Evolutionary conservation across 129 eudicot genomes (phyloP).

Genomic region (Pittosporum tobira): DNA sequence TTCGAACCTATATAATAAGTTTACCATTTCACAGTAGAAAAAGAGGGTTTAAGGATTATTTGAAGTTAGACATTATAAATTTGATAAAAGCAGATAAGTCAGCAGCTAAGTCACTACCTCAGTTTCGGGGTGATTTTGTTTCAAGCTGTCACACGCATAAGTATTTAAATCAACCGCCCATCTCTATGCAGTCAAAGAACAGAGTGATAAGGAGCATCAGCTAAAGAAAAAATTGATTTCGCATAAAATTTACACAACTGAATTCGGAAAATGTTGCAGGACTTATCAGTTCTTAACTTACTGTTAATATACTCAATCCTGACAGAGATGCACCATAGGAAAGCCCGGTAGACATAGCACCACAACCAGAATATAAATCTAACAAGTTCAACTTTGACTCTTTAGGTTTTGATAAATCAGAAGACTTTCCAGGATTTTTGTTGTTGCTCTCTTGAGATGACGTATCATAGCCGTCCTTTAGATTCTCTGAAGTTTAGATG

Average conservation of each 20-base stretch:
- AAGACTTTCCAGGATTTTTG: slow-evolving; percentile 1
- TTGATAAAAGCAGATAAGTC: too few species aligned
- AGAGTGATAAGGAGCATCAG: not conserved
- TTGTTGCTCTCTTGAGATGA: slow-evolving; percentile 14
- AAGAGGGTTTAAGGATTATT: too few species aligned
- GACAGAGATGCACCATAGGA: slow-evolving; percentile 34
- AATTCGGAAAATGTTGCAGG: not conserved
- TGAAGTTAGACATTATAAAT: too few species aligned
- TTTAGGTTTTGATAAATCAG: not conserved
- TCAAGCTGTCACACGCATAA: slow-evolving; percentile 38
- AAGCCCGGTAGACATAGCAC: slow-evolving; percentile 60
- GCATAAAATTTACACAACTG: too few species aligned
- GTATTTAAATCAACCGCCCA: slow-evolving; percentile 48
- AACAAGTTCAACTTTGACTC: slow-evolving; percentile 22
- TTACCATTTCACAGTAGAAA: too few species aligned
- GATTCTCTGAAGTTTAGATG: slow-evolving; percentile 15
- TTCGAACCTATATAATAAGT: slow-evolving; percentile 30
- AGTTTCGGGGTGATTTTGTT: slow-evolving; percentile 39
- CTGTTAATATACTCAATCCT: slow-evolving; percentile 35
- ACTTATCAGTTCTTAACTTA: slow-evolving; percentile 14
- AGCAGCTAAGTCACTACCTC: slow-evolving; percentile 17
- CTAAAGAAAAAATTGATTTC: not conserved
- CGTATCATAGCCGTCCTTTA: slow-evolving; percentile 7
- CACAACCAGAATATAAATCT: slow-evolving; percentile 56
- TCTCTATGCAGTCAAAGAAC: slow-evolving; percentile 22